These are phyloP conservation scores for Pichia inconspicua DNA, from an alignment of 1,139 yeast genomes.

Conservation along the genomic window DNA sequence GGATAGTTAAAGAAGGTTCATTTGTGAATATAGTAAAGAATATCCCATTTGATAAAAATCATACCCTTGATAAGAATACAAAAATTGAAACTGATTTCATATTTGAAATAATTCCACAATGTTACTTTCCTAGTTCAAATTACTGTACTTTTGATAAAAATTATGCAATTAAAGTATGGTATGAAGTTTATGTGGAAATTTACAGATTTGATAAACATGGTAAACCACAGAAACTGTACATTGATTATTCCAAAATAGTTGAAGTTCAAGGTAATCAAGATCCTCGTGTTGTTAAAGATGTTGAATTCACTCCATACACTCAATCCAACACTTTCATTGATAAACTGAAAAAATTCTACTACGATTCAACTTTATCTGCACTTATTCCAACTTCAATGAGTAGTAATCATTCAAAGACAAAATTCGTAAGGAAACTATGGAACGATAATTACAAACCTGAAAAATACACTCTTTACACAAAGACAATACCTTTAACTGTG, in stretches of 20 bases:
- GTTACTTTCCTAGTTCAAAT: neutral
- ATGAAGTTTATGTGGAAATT: neutral
- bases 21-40: neutral
- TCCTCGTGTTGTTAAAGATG: neutral
- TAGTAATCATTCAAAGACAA: neutral
- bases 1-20: neutral
- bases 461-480: neutral
- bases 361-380: neutral
- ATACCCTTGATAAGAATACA: neutral
- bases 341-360: neutral
- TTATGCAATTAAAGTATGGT: neutral
- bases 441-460: neutral
- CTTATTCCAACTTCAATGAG: neutral
- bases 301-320: neutral
- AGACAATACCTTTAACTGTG: neutral
- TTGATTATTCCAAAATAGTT: neutral
- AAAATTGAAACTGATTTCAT: neutral
- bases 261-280: neutral
- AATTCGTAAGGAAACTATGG: neutral
- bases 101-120: neutral
- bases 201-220: neutral
- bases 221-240: neutral
- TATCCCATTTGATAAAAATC: neutral
- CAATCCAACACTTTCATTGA: neutral
- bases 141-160: no score